Evolutionary conservation across 331 rosid genomes (phyloP), one percentile per base, ranked within the genome.

Genomic region (Pyracantha coccinea): DNA sequence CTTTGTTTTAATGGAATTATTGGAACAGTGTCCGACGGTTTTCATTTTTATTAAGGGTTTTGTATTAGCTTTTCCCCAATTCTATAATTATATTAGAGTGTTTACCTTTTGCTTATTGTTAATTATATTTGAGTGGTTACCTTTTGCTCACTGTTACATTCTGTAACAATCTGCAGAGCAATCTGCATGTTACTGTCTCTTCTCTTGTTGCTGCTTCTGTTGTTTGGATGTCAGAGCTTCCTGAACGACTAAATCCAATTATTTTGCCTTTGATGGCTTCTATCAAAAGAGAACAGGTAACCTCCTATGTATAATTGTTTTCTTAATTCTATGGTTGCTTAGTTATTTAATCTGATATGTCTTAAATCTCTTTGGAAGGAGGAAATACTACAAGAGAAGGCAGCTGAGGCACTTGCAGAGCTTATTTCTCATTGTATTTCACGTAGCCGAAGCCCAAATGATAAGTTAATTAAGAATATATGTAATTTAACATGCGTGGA

Each of bases 211-310:
- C 97, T 59, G 96, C 97, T 74, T 92, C 97, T 19, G 92, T 92
- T 84, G 97, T 94, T 66, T 94, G 97, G 99, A 92, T 94, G 97
- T 90, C 91, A 53, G 97, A 90, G 72, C 93, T 88, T 81, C 97
- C 99, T 52, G 74, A 93, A 25, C 88, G 96, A 16, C 96, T 94
- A 67, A 94, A 84, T 72, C 97, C 99, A 41, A 85, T 94, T 47
- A 94, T 94, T 80, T 86, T 90, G 86, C 99, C 99, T 66, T 85
- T 94, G 86, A 94, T 94, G 93, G 97, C 99, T 80, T 92, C 97
- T 19, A 84, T 94, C 76, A 94, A 78, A 86, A 89, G 99, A 85
- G 99, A 94, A 81, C 97, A 89, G 96, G 99, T 94, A 81, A 55
- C 76, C 33, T 59, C 27, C 76, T 77, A 67, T 66, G 28, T 75